Conservation (phyloP, 139 green algal species). For the Tetraselmis chui region DNA sequence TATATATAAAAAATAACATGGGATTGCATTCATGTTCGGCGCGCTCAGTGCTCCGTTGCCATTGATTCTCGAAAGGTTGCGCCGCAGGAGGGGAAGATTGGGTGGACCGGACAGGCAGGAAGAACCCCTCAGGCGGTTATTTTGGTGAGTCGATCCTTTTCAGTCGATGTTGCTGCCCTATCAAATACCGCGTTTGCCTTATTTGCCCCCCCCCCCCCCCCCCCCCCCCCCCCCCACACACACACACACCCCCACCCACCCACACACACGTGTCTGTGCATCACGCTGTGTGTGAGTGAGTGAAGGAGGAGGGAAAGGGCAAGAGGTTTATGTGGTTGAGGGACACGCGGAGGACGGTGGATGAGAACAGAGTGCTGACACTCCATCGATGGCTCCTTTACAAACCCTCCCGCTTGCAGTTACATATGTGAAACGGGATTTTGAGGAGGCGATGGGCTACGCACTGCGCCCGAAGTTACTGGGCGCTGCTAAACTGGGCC, state of each 20-base stretch:
- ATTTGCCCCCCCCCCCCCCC: no score
- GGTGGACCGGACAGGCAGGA: neutral
- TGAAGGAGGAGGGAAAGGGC: no score
- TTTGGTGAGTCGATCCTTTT: no score
- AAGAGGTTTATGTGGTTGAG: no score
- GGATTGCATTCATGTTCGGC: neutral
- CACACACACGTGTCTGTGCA: no score
- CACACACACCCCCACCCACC: no score
- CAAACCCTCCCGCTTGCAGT: neutral
- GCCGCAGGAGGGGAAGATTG: neutral
- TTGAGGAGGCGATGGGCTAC: neutral
- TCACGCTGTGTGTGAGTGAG: no score
- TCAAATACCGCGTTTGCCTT: no score
- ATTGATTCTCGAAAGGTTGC: neutral
- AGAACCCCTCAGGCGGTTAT: neutral
- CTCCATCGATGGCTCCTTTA: neutral
- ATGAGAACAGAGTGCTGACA: neutral
- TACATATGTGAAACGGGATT: neutral
- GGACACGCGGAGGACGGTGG: no score
- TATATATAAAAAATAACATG: neutral
- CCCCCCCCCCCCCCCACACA: neutral
- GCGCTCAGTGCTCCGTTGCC: neutral
- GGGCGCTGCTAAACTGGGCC: neutral
- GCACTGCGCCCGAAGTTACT: neutral
- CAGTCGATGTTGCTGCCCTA: no score